Conservation (phyloP, 2,329 filamentous ascomycete species). For the Penicillium thymicola region DNA sequence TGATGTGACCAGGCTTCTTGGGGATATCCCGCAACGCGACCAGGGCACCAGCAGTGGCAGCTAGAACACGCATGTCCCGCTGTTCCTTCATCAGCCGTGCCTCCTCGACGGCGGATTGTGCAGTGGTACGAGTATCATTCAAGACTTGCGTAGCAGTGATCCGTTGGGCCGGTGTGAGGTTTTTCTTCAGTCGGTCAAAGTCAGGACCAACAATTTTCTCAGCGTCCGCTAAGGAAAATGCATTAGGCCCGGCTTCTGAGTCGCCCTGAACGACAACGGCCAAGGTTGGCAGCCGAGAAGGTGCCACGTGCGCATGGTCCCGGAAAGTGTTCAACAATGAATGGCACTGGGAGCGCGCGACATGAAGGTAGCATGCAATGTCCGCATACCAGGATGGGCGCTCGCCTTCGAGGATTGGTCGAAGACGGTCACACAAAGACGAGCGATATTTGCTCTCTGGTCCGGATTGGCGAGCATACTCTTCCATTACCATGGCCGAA, state of each 20-base stretch:
- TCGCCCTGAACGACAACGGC: slow-evolving; percentile 94
- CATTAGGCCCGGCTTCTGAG: slow-evolving; percentile 82
- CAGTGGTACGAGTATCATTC: slow-evolving; percentile 69
- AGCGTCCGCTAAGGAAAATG: slow-evolving; percentile 83
- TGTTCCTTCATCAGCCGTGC: slow-evolving; percentile 74
- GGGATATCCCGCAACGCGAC: slow-evolving; percentile 84
- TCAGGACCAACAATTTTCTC: slow-evolving; percentile 84
- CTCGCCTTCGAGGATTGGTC: slow-evolving; percentile 74
- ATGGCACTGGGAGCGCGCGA: slow-evolving; percentile 86
- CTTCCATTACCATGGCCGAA: slow-evolving; percentile 79
- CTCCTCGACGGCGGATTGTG: slow-evolving; percentile 71
- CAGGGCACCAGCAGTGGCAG: slow-evolving; percentile 80
- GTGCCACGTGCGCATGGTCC: slow-evolving; percentile 79
- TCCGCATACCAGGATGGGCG: slow-evolving; percentile 82
- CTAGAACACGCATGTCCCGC: slow-evolving; percentile 80
- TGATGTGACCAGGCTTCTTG: slow-evolving; percentile 88
- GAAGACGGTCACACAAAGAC: slow-evolving; percentile 57
- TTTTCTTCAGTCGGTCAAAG: slow-evolving; percentile 82
- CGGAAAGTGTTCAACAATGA: slow-evolving; percentile 88
- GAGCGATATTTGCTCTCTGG: slow-evolving; percentile 32
- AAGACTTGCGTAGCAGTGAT: slow-evolving; percentile 78
- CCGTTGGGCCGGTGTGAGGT: slow-evolving; percentile 82
- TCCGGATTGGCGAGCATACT: slow-evolving; percentile 65
- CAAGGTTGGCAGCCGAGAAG: slow-evolving; percentile 70
- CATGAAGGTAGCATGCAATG: slow-evolving; percentile 82